phyloP scores from a whole-genome alignment of 2,329 filamentous ascomycete genomes.

The Arthrobotrys pseudoclavata region DNA sequence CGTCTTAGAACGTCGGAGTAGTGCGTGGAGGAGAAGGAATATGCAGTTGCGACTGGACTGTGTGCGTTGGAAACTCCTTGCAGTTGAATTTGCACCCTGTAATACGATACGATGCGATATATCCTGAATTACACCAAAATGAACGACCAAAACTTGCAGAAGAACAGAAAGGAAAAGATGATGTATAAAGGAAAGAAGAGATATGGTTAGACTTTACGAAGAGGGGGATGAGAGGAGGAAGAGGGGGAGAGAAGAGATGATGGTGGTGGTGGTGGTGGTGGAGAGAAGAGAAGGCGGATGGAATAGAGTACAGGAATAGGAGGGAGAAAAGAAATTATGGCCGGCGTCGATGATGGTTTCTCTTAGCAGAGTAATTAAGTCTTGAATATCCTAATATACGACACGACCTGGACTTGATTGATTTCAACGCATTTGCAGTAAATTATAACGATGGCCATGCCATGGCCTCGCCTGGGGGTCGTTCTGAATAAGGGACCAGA shows the following conservation, averaged over 20 bases:
- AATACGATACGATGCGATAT: slow-evolving; percentile 20
- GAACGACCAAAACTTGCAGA: slow-evolving; percentile 54
- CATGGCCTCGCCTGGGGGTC: not conserved
- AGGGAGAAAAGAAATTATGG: slow-evolving; percentile 59
- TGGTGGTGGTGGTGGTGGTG: not conserved
- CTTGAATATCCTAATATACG: slow-evolving; percentile 39
- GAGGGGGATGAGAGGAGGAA: slow-evolving; percentile 38
- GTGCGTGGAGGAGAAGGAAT: slow-evolving; percentile 25
- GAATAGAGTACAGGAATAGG: slow-evolving; percentile 30
- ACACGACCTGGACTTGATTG: slow-evolving; percentile 41
- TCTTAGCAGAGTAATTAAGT: slow-evolving; percentile 27
- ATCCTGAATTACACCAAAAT: slow-evolving; percentile 50
- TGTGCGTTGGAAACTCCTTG: slow-evolving; percentile 41
- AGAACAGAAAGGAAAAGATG: slow-evolving; percentile 29
- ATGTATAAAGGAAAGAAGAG: slow-evolving; percentile 40
- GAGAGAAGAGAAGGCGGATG: slow-evolving; percentile 15
- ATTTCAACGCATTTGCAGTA: slow-evolving; percentile 46
- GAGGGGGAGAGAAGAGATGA: slow-evolving; percentile 32
- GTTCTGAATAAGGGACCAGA: slow-evolving; percentile 41
- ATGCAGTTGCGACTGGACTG: slow-evolving; percentile 37
- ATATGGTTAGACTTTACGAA: slow-evolving; percentile 27
- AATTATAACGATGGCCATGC: slow-evolving; percentile 29
- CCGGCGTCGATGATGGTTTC: slow-evolving; percentile 41
- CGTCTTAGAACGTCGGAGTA: slow-evolving; percentile 50
- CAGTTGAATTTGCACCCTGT: slow-evolving; percentile 37